Evolutionary conservation across 2,329 filamentous ascomycete genomes (phyloP).

Genomic region (Hortaea werneckii): DNA sequence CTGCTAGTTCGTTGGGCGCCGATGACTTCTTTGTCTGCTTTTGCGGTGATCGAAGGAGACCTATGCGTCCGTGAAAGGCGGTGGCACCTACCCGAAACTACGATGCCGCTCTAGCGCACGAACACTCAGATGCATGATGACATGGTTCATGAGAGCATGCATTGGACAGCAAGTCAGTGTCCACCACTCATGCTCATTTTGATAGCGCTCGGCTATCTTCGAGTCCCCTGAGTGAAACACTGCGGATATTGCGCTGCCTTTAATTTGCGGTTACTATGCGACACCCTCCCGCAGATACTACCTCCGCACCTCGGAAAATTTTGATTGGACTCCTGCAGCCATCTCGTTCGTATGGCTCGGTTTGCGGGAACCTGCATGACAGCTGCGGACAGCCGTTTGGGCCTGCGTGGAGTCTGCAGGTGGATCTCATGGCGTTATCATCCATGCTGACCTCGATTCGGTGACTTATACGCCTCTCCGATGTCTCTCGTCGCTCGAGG

Average conservation of each 20-base stretch:
- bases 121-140: background rate
- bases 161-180: background rate
- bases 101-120: background rate
- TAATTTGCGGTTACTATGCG: background rate
- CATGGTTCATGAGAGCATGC: background rate
- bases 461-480: too few relatives aligned
- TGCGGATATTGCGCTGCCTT: too few relatives aligned
- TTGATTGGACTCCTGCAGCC: conserved; percentile 1
- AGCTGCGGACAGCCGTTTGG: conserved; percentile 3
- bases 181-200: too few relatives aligned
- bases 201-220: background rate
- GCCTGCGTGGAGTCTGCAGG: conserved; percentile 8
- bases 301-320: conserved; percentile 1
- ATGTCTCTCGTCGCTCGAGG: too few relatives aligned
- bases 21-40: too few relatives aligned
- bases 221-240: background rate
- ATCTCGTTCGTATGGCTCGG: conserved; percentile 5
- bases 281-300: conserved; percentile 1
- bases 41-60: too few relatives aligned
- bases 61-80: too few relatives aligned
- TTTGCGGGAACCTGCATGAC: conserved; percentile 3
- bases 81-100: conserved; percentile 5
- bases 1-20: too few relatives aligned
- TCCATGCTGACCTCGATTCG: too few relatives aligned
- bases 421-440: too few relatives aligned